phyloP scores from a whole-genome alignment of 176 grass and related monocot species.

The Tuctoria greenei region DNA sequence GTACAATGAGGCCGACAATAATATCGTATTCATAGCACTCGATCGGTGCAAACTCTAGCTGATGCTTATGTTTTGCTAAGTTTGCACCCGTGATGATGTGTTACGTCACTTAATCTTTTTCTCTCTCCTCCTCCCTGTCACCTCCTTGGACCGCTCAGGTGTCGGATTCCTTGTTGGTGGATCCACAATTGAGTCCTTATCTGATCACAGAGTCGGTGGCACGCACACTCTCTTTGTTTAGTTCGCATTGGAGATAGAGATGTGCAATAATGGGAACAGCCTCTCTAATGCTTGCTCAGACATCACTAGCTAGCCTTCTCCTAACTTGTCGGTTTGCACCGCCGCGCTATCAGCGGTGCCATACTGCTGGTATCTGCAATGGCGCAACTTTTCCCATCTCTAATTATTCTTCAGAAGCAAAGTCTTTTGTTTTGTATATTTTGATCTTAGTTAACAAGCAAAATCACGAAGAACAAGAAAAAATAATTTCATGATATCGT shows the following conservation, averaged over 20 bases:
- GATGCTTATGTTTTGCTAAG: too few species aligned
- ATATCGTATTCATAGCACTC: too few species aligned
- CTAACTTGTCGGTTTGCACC: slow-evolving; percentile 6
- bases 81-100: too few species aligned
- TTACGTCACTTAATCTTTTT: too few species aligned
- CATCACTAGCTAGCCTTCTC: slow-evolving; percentile 30
- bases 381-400: not conserved
- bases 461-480: not conserved
- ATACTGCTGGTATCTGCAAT: not conserved
- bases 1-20: too few species aligned
- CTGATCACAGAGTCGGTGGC: slow-evolving; percentile 25
- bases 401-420: too few species aligned
- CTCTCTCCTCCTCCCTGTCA: too few species aligned
- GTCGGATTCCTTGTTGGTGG: slow-evolving; percentile 28
- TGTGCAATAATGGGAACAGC: slow-evolving; percentile 1
- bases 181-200: slow-evolving; percentile 38
- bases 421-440: too few species aligned
- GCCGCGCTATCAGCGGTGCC: not conserved
- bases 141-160: not conserved
- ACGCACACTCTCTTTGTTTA: slow-evolving; percentile 32
- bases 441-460: not conserved
- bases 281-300: slow-evolving; percentile 28
- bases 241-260: slow-evolving; percentile 21
- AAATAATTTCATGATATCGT: too few species aligned
- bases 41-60: too few species aligned